phyloP scores from a whole-genome alignment of 768 basidiomycete genomes.

The Suillus brevipes region DNA sequence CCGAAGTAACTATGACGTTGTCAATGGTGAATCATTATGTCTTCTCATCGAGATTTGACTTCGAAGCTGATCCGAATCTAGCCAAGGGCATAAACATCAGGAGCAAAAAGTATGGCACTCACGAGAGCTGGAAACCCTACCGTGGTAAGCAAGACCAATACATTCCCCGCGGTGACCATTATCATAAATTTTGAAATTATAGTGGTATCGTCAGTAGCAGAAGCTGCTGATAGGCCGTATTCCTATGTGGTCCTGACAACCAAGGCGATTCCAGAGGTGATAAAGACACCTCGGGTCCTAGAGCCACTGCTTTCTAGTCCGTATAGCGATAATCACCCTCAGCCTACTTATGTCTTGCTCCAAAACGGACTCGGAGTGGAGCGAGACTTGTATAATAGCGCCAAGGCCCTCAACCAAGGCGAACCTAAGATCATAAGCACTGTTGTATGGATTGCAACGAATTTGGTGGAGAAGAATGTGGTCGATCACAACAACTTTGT shows the following conservation, averaged over 20 bases:
- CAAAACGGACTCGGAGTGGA: conserved; percentile 75
- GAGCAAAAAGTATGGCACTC: conserved; percentile 23
- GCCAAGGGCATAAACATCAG: conserved; percentile 56
- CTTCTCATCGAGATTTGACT: neutral
- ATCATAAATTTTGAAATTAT: neutral
- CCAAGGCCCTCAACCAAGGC: conserved; percentile 42
- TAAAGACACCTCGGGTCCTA: conserved; percentile 56
- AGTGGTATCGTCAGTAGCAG: conserved; percentile 61
- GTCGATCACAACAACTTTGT: conserved; percentile 31
- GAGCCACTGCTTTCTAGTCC: conserved; percentile 51
- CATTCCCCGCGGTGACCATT: neutral
- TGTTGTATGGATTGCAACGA: conserved; percentile 56
- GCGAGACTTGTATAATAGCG: conserved; percentile 57
- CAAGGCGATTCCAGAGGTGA: conserved; percentile 69
- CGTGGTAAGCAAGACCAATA: neutral
- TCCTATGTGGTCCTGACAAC: conserved; percentile 67
- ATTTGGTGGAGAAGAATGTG: conserved; percentile 45
- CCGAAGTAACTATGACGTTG: conserved; percentile 62
- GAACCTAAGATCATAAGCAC: conserved; percentile 54
- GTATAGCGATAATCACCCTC: conserved; percentile 41
- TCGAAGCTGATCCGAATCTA: conserved; percentile 21
- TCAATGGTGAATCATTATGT: conserved; percentile 18
- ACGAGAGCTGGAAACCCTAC: conserved; percentile 2
- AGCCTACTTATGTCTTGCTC: conserved; percentile 41
- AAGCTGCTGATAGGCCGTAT: conserved; percentile 62